A percentile compares a stretch with the other conserved stretches of the same genome.
These are phyloP conservation scores for Biscutella auriculata DNA, from an alignment of 441 rosid genomes.

Conservation along the genomic window DNA sequence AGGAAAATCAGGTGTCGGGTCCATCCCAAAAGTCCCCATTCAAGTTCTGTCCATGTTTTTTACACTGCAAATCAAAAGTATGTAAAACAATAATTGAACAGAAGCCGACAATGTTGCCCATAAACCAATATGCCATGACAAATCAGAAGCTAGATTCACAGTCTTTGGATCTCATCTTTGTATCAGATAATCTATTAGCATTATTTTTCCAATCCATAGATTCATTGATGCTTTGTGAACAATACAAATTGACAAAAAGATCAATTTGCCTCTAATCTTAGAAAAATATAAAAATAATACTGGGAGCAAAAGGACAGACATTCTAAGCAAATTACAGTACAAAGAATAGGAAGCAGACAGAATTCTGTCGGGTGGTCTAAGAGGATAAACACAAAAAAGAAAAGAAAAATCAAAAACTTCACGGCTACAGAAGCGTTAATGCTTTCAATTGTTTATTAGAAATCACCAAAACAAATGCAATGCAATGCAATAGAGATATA, in stretches of 20 bases:
- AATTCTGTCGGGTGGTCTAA: constrained; percentile 2
- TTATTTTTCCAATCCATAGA: neutral
- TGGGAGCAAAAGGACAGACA: neutral
- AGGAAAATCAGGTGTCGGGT: constrained; percentile 13
- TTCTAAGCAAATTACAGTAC: constrained; percentile 5
- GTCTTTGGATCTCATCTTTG: neutral
- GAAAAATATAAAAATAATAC: neutral
- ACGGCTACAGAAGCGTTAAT: constrained; percentile 7
- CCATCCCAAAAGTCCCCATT: constrained; percentile 25
- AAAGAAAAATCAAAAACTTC: neutral
- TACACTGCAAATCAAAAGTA: neutral
- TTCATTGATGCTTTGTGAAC: neutral
- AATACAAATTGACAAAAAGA: neutral
- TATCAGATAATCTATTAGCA: neutral
- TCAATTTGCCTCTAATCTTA: neutral
- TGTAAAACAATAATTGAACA: constrained; percentile 11
- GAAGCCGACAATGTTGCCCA: constrained; percentile 5
- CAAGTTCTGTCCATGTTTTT: constrained; percentile 8
- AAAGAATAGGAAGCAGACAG: neutral
- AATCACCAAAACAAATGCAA: neutral
- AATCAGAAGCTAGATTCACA: constrained; percentile 9
- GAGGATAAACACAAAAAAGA: neutral
- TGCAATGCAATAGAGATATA: neutral
- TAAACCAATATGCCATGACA: neutral
- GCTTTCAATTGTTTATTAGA: neutral